Percentiles rank a stretch among this genome's conserved stretches.
Evolutionary conservation across 2,329 filamentous ascomycete species (phyloP).

Genomic region (Paracoccidioides brasiliensis): DNA sequence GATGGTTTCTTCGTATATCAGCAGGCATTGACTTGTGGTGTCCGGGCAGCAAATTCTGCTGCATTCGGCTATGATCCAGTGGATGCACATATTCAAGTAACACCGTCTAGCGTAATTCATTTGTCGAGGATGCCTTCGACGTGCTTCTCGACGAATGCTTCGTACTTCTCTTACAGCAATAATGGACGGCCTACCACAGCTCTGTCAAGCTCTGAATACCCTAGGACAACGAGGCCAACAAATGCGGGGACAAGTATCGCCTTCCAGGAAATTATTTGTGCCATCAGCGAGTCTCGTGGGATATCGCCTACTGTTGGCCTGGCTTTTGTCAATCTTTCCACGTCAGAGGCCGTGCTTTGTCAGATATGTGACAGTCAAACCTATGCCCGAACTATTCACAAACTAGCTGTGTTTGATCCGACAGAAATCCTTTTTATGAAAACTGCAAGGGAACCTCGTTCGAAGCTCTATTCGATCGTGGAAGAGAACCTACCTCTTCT

Average conservation of each 20-base stretch:
- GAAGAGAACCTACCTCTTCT: conserved; percentile 56
- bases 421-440: conserved; percentile 66
- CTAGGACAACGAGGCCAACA: conserved; percentile 39
- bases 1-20: not conserved
- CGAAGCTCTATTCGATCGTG: conserved; percentile 61
- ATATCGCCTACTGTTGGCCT: conserved; percentile 73
- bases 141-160: not conserved
- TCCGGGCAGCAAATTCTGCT: no score
- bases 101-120: not conserved
- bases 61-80: not conserved
- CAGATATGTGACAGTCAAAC: conserved; percentile 91
- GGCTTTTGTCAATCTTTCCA: conserved; percentile 75
- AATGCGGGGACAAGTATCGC: conserved; percentile 46
- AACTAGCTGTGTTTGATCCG: conserved; percentile 67
- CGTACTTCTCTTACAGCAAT: not conserved
- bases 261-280: conserved; percentile 68
- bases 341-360: conserved; percentile 70
- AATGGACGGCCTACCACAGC: conserved; percentile 11
- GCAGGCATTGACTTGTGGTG: not conserved
- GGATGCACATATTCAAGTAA: not conserved
- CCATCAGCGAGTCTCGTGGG: conserved; percentile 75
- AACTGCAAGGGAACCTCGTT: conserved; percentile 56
- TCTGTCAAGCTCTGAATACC: conserved; percentile 29
- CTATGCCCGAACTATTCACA: conserved; percentile 77
- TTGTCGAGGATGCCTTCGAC: conserved; percentile 1